Evolutionary conservation across 306 rosid genomes (phyloP).

Genomic region (Psophocarpus tetragonolobus): DNA sequence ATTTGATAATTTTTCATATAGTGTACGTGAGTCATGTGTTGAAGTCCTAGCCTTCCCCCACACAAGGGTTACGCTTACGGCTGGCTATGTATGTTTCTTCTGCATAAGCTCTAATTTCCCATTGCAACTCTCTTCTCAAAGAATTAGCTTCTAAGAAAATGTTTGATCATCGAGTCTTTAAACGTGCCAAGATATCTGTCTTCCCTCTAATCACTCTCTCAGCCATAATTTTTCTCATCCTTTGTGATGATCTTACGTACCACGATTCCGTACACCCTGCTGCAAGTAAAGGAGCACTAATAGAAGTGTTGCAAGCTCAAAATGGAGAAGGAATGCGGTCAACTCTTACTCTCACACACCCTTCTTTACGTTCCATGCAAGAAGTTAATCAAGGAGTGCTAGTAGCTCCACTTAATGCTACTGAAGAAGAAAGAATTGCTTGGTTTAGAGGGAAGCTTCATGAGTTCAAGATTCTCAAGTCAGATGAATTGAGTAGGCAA

Average conservation of each 20-base stretch:
- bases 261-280: slow-evolving; percentile 11
- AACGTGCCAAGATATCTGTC: slow-evolving; percentile 39
- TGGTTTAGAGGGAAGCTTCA: slow-evolving; percentile 57
- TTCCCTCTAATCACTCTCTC: slow-evolving; percentile 39
- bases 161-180: slow-evolving; percentile 32
- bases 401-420: slow-evolving; percentile 46
- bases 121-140: slow-evolving; percentile 14
- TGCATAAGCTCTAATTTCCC: slow-evolving; percentile 6
- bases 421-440: slow-evolving; percentile 52
- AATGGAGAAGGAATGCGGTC: slow-evolving; percentile 27
- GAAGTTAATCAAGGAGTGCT: slow-evolving; percentile 32
- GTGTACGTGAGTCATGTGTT: not conserved
- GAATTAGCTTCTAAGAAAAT: slow-evolving; percentile 27
- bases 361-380: slow-evolving; percentile 36
- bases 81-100: slow-evolving; percentile 3
- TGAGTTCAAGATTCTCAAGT: slow-evolving; percentile 49
- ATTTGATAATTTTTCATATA: not conserved
- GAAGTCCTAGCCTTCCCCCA: not conserved
- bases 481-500: slow-evolving; percentile 40
- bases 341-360: not conserved
- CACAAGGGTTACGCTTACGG: not conserved
- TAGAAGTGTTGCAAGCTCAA: slow-evolving; percentile 19
- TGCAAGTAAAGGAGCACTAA: not conserved
- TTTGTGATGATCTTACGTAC: slow-evolving; percentile 27
- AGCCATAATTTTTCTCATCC: slow-evolving; percentile 45